Percentiles rank a stretch among this genome's conserved stretches.
Evolutionary conservation across 441 rosid species (phyloP).

Genomic region (Oxalis stricta): DNA sequence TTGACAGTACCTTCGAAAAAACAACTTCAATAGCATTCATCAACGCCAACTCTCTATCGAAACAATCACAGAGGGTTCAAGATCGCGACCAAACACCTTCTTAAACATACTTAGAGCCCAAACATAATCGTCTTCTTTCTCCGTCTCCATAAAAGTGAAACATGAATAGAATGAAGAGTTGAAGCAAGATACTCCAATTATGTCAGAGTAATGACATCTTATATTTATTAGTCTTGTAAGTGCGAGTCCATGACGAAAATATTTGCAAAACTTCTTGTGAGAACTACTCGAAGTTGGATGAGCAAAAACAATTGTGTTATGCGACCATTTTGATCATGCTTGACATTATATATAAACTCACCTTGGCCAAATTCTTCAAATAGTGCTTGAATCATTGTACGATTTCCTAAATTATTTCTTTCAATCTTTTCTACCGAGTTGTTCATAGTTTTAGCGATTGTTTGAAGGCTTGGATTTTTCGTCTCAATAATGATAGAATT

Average conservation of each 20-base stretch:
- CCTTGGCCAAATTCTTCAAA: constrained; percentile 6
- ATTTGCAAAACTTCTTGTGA: not conserved
- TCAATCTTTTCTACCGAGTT: not conserved
- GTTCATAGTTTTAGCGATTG: not conserved
- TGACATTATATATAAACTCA: not conserved
- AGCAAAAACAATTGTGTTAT: not conserved
- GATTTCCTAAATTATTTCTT: not conserved
- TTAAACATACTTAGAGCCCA: constrained; percentile 5
- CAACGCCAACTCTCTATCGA: constrained; percentile 8
- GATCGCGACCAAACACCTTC: not conserved
- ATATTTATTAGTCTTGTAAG: constrained; percentile 1
- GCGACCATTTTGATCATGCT: not conserved
- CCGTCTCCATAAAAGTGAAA: not conserved
- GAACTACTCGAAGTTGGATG: not conserved
- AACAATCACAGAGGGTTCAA: constrained; percentile 4
- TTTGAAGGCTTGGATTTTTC: not conserved
- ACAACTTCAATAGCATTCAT: constrained; percentile 3
- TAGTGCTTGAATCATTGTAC: not conserved
- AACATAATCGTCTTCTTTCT: not conserved
- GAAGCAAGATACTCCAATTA: not conserved
- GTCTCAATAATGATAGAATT: not conserved
- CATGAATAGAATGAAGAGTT: not conserved
- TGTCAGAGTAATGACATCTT: constrained; percentile 4
- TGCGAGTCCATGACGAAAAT: constrained; percentile 2
- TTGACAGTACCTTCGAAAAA: not conserved